Evolutionary conservation across 495 filamentous ascomycete genomes (phyloP), one percentile per base, ranked within the genome.

Genomic region (Trichoderma asperelloides): DNA sequence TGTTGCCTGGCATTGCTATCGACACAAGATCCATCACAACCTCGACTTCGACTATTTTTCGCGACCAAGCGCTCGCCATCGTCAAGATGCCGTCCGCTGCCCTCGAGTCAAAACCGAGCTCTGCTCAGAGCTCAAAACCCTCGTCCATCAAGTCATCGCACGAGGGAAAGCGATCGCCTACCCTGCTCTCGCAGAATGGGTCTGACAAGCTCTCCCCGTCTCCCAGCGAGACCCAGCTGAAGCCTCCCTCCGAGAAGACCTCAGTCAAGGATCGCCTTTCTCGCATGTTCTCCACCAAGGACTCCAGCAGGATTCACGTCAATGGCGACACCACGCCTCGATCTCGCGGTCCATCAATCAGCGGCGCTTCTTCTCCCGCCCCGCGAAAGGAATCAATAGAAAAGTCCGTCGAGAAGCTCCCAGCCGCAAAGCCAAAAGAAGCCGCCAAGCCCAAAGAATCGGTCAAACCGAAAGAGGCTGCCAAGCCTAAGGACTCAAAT

Each of bases 201-300:
- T 64, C 66, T n/a, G 51, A 60, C 9, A 60, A 11, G 18, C 21
- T 57, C 39, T 67, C 65, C 7, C 66, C 55, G 2, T 60, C 62
- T 16, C 70, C 70, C 69, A 77, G 39, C 57, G 66, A 68, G 69
- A 68, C 65, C 15, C 28, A 30, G 67, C 71, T 75, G 68, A 82
- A 75, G 67, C 73, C 75, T 23, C 30, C 16, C 60, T 73, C 73
- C 70, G 80, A 82, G 65, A 81, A 80, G 71, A 69, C 72, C 8
- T 80, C 80, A 21, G 77, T 83, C 69, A 83, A 82, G 70, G 78
- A 80, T 68, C 76, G 79, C 60, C 68, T 82, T 65, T 79, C 79
- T 37, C 77, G 81, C 73, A 83, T 82, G 76, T 82, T 83, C 71
- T 82, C 79, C 63, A 79, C 76, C 70, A 82, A 79, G 65, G 78